Evolutionary conservation across 768 basidiomycete species (phyloP).

Genomic region (Coprinopsis strossmayeri): DNA sequence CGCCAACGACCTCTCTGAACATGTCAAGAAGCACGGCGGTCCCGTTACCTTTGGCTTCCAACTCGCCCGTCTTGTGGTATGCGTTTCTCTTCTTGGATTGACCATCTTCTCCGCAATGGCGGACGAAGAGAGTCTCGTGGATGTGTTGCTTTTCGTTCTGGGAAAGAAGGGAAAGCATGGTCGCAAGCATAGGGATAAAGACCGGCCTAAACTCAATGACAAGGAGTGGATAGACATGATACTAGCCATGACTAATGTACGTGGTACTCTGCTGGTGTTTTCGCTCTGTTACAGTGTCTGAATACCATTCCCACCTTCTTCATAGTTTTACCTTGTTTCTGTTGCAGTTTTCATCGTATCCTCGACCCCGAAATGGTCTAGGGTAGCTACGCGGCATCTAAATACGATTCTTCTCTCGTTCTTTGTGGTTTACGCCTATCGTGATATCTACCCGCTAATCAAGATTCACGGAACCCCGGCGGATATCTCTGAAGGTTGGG

Average conservation of each 20-base stretch:
- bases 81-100: slow-evolving; percentile 41
- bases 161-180: slow-evolving; percentile 22
- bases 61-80: slow-evolving; percentile 36
- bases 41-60: slow-evolving; percentile 40
- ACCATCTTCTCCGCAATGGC: slow-evolving; percentile 36
- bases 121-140: slow-evolving; percentile 19
- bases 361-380: slow-evolving; percentile 29
- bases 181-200: slow-evolving; percentile 9
- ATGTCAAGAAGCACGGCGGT: slow-evolving; percentile 40
- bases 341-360: slow-evolving; percentile 35
- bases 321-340: slow-evolving; percentile 38
- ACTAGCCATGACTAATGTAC: slow-evolving; percentile 26
- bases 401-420: slow-evolving; percentile 9
- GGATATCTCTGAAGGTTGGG: slow-evolving; percentile 12
- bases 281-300: no score
- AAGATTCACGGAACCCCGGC: slow-evolving; percentile 10
- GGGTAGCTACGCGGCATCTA: slow-evolving; percentile 36
- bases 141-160: slow-evolving; percentile 11
- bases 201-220: slow-evolving; percentile 12
- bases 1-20: slow-evolving; percentile 13
- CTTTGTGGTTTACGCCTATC: slow-evolving; percentile 12
- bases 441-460: slow-evolving; percentile 14
- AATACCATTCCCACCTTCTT: no score
- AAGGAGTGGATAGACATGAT: slow-evolving; percentile 24
- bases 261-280: slow-evolving; percentile 7